A percentile compares a stretch with the other conserved stretches of the same genome.
Evolutionary conservation across 352 stramenopile species (phyloP).

Genomic region (Pythium dissimile): DNA sequence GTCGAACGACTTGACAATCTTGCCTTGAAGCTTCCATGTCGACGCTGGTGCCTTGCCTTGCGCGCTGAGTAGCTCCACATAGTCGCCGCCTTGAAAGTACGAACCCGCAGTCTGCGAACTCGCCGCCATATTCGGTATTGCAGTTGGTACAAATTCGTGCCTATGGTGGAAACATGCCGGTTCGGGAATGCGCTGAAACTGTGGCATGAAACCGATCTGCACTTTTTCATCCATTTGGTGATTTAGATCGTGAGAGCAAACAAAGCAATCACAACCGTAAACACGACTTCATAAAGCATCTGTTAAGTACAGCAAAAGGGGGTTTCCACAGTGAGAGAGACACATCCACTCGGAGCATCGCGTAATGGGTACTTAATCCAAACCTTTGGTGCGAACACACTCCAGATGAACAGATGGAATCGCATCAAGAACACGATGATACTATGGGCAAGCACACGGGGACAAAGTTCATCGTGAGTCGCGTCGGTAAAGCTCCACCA

Average conservation of each 20-base stretch:
- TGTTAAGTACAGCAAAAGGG: slow-evolving; percentile 24
- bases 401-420: slow-evolving; percentile 91
- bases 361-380: background rate
- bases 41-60: slow-evolving; percentile 69
- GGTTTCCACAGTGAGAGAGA: background rate
- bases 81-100: slow-evolving; percentile 82
- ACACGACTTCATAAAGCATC: slow-evolving; percentile 77
- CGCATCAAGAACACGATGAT: slow-evolving; percentile 85
- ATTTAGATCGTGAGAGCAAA: background rate
- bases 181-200: background rate
- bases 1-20: slow-evolving; percentile 79
- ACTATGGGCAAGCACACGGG: slow-evolving; percentile 27
- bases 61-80: slow-evolving; percentile 76
- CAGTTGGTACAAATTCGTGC: background rate
- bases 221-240: background rate
- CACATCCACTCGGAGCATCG: background rate
- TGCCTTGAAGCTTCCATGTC: slow-evolving; percentile 70
- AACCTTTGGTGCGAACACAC: slow-evolving; percentile 88
- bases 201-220: background rate
- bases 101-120: background rate
- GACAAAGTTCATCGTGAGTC: background rate
- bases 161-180: background rate
- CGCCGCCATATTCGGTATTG: background rate
- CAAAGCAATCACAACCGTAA: slow-evolving; percentile 31
- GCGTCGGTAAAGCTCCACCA: too few species aligned